phyloP scores from a whole-genome alignment of 148 eudicot genomes.

The Rhododendron ferrugineum region DNA sequence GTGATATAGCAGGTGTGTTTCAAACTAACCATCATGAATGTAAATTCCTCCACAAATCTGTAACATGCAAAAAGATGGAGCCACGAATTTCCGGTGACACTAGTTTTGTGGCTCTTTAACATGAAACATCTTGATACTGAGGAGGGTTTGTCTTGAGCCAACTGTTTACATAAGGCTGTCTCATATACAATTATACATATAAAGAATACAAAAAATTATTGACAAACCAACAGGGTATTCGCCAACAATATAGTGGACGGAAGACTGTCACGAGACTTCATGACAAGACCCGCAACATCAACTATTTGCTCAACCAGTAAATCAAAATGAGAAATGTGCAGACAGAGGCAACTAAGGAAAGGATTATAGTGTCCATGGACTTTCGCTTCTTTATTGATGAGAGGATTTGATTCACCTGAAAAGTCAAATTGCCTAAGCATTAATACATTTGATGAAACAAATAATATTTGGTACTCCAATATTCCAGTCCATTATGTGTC shows the following conservation, averaged over 20 bases:
- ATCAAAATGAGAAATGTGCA: constrained; percentile 94
- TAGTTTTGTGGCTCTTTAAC: not conserved
- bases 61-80: not conserved
- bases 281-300: not conserved
- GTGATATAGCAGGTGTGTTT: not conserved
- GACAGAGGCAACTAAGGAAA: constrained; percentile 87
- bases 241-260: not conserved
- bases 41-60: not conserved
- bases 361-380: constrained; percentile 95
- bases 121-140: not conserved
- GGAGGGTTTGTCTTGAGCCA: not conserved
- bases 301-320: constrained; percentile 83
- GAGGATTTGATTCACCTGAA: constrained; percentile 86
- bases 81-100: not conserved
- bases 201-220: constrained; percentile 8
- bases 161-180: not conserved
- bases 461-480: not conserved
- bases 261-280: not conserved
- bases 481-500: not conserved
- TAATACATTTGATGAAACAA: not conserved
- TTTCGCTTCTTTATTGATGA: constrained; percentile 93
- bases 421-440: not conserved
- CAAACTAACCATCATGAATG: not conserved
- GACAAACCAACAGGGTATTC: not conserved
- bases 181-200: not conserved